Conservation (phyloP, 139 green algal genomes). For the Closterium sp. region DNA sequence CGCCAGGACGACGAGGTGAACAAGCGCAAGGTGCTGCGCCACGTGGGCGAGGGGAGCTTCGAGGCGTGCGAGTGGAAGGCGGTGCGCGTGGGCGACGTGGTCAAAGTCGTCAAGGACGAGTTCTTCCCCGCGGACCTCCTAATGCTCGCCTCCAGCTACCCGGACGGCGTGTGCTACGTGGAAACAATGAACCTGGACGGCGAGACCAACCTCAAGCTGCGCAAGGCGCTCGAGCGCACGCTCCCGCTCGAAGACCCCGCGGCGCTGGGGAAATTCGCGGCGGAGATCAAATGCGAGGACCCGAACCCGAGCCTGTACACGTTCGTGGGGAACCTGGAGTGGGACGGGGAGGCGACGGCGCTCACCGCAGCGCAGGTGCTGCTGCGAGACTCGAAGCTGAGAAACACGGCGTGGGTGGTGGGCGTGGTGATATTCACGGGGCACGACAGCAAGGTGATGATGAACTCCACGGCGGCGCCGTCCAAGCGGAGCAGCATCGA, state of each 20-base stretch:
- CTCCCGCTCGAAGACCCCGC: background rate
- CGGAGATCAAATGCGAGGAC: constrained; percentile 54
- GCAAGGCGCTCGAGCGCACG: constrained; percentile 54
- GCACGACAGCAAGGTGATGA: constrained; percentile 74
- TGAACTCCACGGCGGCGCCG: constrained; percentile 70
- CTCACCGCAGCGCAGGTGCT: constrained; percentile 35
- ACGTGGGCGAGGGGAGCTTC: constrained; percentile 20
- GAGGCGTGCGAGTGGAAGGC: constrained; percentile 30
- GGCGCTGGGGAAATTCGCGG: background rate
- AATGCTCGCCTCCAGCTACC: constrained; percentile 66
- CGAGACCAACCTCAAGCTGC: constrained; percentile 96
- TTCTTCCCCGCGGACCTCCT: constrained; percentile 83
- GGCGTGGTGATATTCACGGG: constrained; percentile 89
- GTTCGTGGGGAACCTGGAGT: constrained; percentile 62
- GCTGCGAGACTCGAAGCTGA: constrained; percentile 64
- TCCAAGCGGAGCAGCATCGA: constrained; percentile 64
- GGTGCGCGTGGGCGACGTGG: constrained; percentile 44
- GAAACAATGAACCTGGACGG: constrained; percentile 96
- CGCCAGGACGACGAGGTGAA: constrained; percentile 60
- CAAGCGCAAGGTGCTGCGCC: constrained; percentile 29
- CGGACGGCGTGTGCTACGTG: constrained; percentile 72
- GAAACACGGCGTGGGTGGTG: constrained; percentile 78
- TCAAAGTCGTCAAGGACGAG: constrained; percentile 47
- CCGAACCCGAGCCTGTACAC: constrained; percentile 87
- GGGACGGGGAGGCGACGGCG: constrained; percentile 15